Percentiles rank a stretch among this genome's conserved stretches.
Evolutionary conservation across 2,329 filamentous ascomycete species (phyloP).

Genomic region (Cordyceps farinosa): DNA sequence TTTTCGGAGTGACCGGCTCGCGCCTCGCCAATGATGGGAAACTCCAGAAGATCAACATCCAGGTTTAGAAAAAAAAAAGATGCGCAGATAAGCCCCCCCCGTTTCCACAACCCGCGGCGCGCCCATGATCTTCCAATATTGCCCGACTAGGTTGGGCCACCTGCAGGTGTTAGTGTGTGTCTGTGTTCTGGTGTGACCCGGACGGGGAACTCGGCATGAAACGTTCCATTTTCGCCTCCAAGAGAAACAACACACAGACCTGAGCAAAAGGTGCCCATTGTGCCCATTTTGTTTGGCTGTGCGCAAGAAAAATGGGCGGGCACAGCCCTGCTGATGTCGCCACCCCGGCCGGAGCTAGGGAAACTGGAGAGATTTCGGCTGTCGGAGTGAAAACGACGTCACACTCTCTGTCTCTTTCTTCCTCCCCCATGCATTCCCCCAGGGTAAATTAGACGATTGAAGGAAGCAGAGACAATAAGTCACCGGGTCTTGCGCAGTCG

Average conservation of each 20-base stretch:
- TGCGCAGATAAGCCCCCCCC: too few relatives aligned
- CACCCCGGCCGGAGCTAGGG: not conserved
- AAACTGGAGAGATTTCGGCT: not conserved
- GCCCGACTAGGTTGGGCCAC: not conserved
- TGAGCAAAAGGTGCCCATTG: too few relatives aligned
- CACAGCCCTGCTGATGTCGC: slow-evolving; percentile 4
- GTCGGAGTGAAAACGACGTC: not conserved
- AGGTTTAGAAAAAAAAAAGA: too few relatives aligned
- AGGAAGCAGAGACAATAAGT: too few relatives aligned
- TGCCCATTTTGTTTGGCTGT: not conserved
- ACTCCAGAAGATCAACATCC: too few relatives aligned
- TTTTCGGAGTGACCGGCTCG: too few relatives aligned
- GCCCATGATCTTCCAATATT: not conserved
- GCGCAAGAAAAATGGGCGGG: not conserved
- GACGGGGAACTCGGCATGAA: slow-evolving; percentile 19
- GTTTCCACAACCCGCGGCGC: not conserved
- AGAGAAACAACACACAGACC: not conserved
- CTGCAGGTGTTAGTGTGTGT: not conserved
- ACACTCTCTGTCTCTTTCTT: not conserved
- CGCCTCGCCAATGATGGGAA: too few relatives aligned
- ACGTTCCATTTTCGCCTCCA: slow-evolving; percentile 22
- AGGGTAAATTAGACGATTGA: too few relatives aligned
- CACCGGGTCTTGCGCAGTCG: too few relatives aligned
- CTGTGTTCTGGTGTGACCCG: slow-evolving; percentile 5
- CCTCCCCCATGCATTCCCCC: too few relatives aligned